Percentiles rank a stretch among this genome's conserved stretches.
Evolutionary conservation across 345 rosid genomes (phyloP).

Genomic region (Erucastrum elatum): DNA sequence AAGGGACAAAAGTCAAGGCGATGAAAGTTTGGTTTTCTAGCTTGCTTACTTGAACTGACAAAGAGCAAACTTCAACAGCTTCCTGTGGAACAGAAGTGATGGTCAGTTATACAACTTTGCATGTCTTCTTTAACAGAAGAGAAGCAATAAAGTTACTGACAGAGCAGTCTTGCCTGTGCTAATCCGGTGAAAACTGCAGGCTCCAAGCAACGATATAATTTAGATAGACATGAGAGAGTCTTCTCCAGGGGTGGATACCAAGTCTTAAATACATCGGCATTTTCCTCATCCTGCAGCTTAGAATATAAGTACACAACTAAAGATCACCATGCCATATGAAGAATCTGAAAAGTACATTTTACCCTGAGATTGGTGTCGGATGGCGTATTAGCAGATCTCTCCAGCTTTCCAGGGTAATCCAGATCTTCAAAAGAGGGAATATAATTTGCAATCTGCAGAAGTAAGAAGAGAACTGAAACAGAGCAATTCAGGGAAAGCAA

Average conservation of each 20-base stretch:
- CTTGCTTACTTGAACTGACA: slow-evolving; percentile 78
- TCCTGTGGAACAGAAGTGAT: slow-evolving; percentile 58
- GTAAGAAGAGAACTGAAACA: slow-evolving; percentile 25
- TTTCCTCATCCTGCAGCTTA: slow-evolving; percentile 61
- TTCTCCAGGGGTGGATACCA: slow-evolving; percentile 98
- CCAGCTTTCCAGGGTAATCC: slow-evolving; percentile 91
- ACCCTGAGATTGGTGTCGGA: slow-evolving; percentile 49
- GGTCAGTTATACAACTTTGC: slow-evolving; percentile 16
- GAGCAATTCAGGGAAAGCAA: slow-evolving; percentile 14
- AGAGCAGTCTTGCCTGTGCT: slow-evolving; percentile 72
- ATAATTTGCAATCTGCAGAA: slow-evolving; percentile 83
- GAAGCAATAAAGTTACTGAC: slow-evolving; percentile 14
- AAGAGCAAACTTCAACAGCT: slow-evolving; percentile 93
- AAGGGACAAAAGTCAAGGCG: slow-evolving; percentile 13
- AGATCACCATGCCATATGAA: neutral
- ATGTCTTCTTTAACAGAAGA: slow-evolving; percentile 15
- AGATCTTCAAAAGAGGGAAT: slow-evolving; percentile 73
- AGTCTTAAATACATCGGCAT: slow-evolving; percentile 63
- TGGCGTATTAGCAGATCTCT: slow-evolving; percentile 48
- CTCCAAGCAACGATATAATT: slow-evolving; percentile 84
- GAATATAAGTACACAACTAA: slow-evolving; percentile 22
- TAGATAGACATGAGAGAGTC: slow-evolving; percentile 88
- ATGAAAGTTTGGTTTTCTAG: slow-evolving; percentile 20
- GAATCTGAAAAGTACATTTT: neutral
- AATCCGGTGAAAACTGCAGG: slow-evolving; percentile 87